Conservation (phyloP, 495 filamentous ascomycete species). For the Physcia stellaris region DNA sequence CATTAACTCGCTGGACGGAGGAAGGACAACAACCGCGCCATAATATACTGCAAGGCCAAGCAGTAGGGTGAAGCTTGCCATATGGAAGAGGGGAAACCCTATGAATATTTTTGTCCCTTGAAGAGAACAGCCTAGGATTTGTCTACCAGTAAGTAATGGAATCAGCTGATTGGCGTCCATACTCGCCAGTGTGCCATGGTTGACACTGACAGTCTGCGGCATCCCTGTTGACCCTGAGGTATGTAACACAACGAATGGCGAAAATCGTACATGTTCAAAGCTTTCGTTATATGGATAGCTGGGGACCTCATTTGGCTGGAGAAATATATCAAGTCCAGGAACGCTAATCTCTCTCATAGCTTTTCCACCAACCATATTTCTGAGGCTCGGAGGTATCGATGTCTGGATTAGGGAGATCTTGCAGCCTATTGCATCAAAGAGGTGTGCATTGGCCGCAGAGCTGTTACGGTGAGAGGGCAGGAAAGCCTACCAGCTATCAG, state of each 20-base stretch:
- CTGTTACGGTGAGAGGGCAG: slow-evolving; percentile 28
- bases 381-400: not conserved
- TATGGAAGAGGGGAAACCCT: not conserved
- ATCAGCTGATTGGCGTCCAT: slow-evolving; percentile 7
- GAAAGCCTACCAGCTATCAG: slow-evolving; percentile 15
- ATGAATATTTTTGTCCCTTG: not conserved
- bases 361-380: slow-evolving; percentile 1
- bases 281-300: slow-evolving; percentile 20
- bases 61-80: not conserved
- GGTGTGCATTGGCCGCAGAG: slow-evolving; percentile 22
- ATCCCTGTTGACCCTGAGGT: slow-evolving; percentile 33
- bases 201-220: slow-evolving; percentile 28
- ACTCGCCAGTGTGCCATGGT: slow-evolving; percentile 14
- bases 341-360: slow-evolving; percentile 12
- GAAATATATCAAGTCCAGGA: slow-evolving; percentile 13
- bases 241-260: slow-evolving; percentile 25
- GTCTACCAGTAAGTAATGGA: slow-evolving; percentile 1
- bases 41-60: not conserved
- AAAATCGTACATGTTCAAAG: slow-evolving; percentile 18
- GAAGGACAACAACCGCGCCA: not conserved
- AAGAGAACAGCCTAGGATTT: not conserved
- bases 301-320: slow-evolving; percentile 5
- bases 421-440: slow-evolving; percentile 24
- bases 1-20: not conserved
- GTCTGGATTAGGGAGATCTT: slow-evolving; percentile 7